A percentile compares a stretch with the other conserved stretches of the same genome.
These are phyloP conservation scores for Chaetomiaceae sp. DNA, from an alignment of 2,329 filamentous ascomycete genomes.

Conservation along the genomic window DNA sequence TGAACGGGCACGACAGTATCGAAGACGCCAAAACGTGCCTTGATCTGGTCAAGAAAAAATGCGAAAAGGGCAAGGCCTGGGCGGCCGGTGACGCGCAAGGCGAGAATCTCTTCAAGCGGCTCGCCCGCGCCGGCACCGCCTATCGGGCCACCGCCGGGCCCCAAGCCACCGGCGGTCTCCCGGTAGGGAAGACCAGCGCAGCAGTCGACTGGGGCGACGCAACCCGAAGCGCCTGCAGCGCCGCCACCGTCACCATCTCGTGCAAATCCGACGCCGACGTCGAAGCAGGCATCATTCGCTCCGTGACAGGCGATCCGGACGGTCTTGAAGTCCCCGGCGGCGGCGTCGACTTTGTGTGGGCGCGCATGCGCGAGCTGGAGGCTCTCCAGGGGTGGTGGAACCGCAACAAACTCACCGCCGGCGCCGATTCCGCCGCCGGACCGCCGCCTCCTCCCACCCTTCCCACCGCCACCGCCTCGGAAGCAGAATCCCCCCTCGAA, in stretches of 20 bases:
- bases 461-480: not conserved
- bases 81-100: constrained; percentile 72
- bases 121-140: constrained; percentile 59
- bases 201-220: constrained; percentile 90
- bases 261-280: constrained; percentile 59
- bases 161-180: constrained; percentile 51
- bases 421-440: constrained; percentile 31
- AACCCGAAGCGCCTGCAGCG: constrained; percentile 51
- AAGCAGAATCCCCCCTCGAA: constrained; percentile 38
- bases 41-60: constrained; percentile 91
- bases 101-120: constrained; percentile 85
- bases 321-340: constrained; percentile 54
- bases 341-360: constrained; percentile 64
- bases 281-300: constrained; percentile 50
- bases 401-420: constrained; percentile 42
- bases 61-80: constrained; percentile 85
- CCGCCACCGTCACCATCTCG: constrained; percentile 51
- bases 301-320: constrained; percentile 54
- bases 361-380: constrained; percentile 61
- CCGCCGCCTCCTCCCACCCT: not conserved
- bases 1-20: constrained; percentile 77
- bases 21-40: constrained; percentile 90
- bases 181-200: constrained; percentile 60
- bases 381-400: constrained; percentile 66
- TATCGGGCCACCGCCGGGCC: constrained; percentile 59